Evolutionary conservation across 163 green algal species (phyloP).

Genomic region (Coccomyxa subellipsoidea): DNA sequence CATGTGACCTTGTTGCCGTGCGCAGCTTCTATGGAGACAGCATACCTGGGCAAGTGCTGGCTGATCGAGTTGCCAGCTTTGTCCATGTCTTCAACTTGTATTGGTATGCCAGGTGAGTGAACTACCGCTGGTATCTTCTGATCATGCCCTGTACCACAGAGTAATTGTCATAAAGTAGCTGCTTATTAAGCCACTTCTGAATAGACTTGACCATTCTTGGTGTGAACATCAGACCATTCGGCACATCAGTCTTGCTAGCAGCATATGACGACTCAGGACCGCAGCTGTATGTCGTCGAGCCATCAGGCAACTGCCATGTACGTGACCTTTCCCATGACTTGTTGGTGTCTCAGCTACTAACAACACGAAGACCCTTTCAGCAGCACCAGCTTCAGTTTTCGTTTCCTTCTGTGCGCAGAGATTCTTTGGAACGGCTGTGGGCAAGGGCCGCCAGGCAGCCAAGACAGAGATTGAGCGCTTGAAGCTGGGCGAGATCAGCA

Average conservation of each 20-base stretch:
- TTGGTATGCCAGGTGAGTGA: slow-evolving; percentile 77
- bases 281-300: slow-evolving; percentile 90
- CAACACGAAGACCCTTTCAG: not conserved
- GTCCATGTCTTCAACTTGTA: slow-evolving; percentile 98
- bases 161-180: too few species aligned
- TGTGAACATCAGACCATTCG: slow-evolving; percentile 91
- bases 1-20: not conserved
- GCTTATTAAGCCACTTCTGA: too few species aligned
- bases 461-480: slow-evolving; percentile 99
- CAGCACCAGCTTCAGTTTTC: too few species aligned
- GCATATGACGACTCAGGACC: slow-evolving; percentile 80
- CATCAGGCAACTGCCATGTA: slow-evolving; percentile 61
- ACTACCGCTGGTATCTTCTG: too few species aligned
- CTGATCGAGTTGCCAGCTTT: slow-evolving; percentile 88
- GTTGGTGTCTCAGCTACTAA: not conserved
- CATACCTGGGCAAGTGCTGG: slow-evolving; percentile 90
- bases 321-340: not conserved
- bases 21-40: slow-evolving; percentile 85
- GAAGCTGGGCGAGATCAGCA: slow-evolving; percentile 88
- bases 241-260: slow-evolving; percentile 76
- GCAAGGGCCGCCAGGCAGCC: slow-evolving; percentile 91
- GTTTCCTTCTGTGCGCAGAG: slow-evolving; percentile 52
- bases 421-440: slow-evolving; percentile 93
- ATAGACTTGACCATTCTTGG: too few species aligned
- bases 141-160: too few species aligned